These are phyloP conservation scores for Paecilomyces variotii DNA, from an alignment of 2,329 filamentous ascomycete genomes.

Conservation along the genomic window DNA sequence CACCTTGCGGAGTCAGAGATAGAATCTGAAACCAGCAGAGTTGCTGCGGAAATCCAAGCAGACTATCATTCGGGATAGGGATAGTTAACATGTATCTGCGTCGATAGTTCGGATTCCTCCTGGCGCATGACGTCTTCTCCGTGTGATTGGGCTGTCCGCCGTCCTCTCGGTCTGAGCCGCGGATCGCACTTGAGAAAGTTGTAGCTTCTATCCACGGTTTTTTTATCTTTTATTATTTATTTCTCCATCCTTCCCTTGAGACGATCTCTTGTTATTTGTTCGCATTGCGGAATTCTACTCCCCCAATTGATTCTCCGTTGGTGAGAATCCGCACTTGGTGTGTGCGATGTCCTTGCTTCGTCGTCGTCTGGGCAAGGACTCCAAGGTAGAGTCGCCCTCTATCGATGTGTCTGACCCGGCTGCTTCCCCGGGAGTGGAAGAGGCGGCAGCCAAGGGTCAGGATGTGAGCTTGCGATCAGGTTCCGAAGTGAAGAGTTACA, in stretches of 20 bases:
- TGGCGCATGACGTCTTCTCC: slow-evolving; percentile 4
- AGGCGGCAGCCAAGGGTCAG: slow-evolving; percentile 14
- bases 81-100: not conserved
- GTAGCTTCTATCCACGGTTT: not conserved
- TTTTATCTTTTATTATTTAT: not conserved
- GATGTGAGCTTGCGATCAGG: slow-evolving; percentile 24
- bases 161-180: not conserved
- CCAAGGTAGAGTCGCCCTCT: slow-evolving; percentile 14
- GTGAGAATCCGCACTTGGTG: not conserved
- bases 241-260: not conserved
- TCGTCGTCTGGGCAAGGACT: slow-evolving; percentile 33
- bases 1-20: not conserved
- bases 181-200: not conserved
- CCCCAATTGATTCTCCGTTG: not conserved
- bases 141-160: slow-evolving; percentile 3
- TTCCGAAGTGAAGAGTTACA: slow-evolving; percentile 15
- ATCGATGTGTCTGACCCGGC: slow-evolving; percentile 9
- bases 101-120: not conserved
- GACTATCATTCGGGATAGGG: no score
- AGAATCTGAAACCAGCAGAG: not conserved
- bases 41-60: no score
- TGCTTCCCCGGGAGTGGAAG: slow-evolving; percentile 1
- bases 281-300: not conserved
- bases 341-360: slow-evolving; percentile 31
- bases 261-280: not conserved